These are phyloP conservation scores for Babesia bigemina DNA, from an alignment of 169 alveolate species.

Conservation along the genomic window DNA sequence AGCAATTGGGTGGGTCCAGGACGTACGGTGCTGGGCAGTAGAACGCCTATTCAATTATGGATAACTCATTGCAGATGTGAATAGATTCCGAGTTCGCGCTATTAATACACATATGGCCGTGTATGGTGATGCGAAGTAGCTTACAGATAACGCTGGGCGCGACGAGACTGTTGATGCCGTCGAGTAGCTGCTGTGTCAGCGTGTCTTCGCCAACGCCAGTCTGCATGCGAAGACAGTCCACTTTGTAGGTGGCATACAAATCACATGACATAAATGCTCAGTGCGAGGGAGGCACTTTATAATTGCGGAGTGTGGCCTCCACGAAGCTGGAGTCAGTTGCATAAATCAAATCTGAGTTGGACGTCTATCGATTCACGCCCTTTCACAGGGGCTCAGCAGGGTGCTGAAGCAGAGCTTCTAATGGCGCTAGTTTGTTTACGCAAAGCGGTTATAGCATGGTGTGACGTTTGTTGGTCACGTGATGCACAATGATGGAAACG, in stretches of 20 bases:
- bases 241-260: slow-evolving; percentile 37
- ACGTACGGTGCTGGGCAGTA: too few species aligned
- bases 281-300: slow-evolving; percentile 19
- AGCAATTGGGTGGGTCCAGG: too few species aligned
- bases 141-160: slow-evolving; percentile 30
- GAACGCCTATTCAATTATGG: slow-evolving; percentile 32
- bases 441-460: too few species aligned
- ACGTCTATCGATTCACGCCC: slow-evolving; percentile 20
- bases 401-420: too few species aligned
- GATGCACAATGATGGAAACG: too few species aligned
- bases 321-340: slow-evolving; percentile 9
- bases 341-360: slow-evolving; percentile 21
- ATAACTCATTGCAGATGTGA: slow-evolving; percentile 21
- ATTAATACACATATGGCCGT: slow-evolving; percentile 50
- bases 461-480: too few species aligned
- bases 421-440: too few species aligned
- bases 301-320: slow-evolving; percentile 2
- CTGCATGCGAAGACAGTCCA: slow-evolving; percentile 23
- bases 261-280: neutral
- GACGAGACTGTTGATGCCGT: slow-evolving; percentile 32
- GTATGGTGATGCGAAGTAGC: slow-evolving; percentile 51
- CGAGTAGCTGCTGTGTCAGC: slow-evolving; percentile 13
- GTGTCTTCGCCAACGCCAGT: slow-evolving; percentile 18
- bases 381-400: too few species aligned
- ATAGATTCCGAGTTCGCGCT: slow-evolving; percentile 30